Percentiles rank a stretch among this genome's conserved stretches.
These are phyloP conservation scores for Remersonia thermophila DNA, from an alignment of 2,329 filamentous ascomycete species.

Conservation along the genomic window DNA sequence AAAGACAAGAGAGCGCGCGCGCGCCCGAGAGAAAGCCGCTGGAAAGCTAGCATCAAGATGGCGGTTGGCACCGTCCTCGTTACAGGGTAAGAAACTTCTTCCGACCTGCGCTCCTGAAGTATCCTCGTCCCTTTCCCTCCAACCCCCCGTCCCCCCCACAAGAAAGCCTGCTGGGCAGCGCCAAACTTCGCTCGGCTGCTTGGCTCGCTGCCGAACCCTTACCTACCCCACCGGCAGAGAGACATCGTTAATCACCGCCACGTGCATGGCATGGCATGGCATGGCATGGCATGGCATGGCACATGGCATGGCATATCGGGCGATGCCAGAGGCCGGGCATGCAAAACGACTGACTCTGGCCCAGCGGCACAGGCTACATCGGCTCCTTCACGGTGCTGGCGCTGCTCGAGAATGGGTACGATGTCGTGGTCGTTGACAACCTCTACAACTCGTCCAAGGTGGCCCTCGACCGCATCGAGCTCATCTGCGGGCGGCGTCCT, in stretches of 20 bases:
- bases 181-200: no score
- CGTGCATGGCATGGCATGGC: no score
- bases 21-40: no score
- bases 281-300: no score
- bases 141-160: slow-evolving; percentile 2
- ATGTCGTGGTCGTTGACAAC: slow-evolving; percentile 92
- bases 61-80: slow-evolving; percentile 59
- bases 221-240: slow-evolving; percentile 3
- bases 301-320: no score
- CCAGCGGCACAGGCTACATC: slow-evolving; percentile 95
- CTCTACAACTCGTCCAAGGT: slow-evolving; percentile 94
- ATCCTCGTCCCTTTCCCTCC: no score
- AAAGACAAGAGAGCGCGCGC: no score
- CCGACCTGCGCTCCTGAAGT: neutral
- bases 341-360: slow-evolving; percentile 15
- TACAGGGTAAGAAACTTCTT: slow-evolving; percentile 58
- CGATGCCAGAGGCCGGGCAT: no score
- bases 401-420: slow-evolving; percentile 86
- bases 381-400: slow-evolving; percentile 91
- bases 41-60: no score
- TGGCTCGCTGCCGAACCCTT: neutral
- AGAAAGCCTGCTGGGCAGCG: no score
- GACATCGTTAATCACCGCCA: slow-evolving; percentile 5
- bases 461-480: slow-evolving; percentile 86
- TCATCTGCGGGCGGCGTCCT: slow-evolving; percentile 80